Base-by-base conservation (phyloP, 768 basidiomycete species). In the Cyclocybe cylindracea region DNA sequence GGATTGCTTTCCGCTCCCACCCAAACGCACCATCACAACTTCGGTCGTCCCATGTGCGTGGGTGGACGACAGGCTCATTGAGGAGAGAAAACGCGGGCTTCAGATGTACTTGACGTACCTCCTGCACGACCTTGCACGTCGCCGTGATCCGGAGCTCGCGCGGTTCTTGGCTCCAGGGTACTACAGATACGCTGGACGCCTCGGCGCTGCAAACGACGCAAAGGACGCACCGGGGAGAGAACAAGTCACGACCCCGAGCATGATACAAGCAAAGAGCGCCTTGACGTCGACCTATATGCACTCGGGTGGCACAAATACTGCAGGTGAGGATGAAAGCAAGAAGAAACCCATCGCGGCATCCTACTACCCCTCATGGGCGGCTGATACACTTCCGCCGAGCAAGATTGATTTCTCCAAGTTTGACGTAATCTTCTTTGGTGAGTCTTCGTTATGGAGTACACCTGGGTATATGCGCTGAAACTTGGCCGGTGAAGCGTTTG, bases 351-450 rank as follows among this genome's bases (percentile, higher is more conserved):
- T 79, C 14, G 71, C 72, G 8, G 79, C 74, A 1, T 69, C 78
- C 1, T 80, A 79, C 56, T 80, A 77, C 55, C 72, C 73, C 3
- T 77, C 81, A 50, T 84, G 83, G 84, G 67, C 72, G 32, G 73
- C 68, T 5, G 68, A 67, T 33, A 63, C 61, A 7, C 67, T 80
- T 50, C 70, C 82, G 1, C 85, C 86, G 2, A 79, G 82, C 63
- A 63, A 64, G 7, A 66, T 89, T 45, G 78, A 87, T 64, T 89
- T 76, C 64, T 75, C 74, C 40, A 76, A 80, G 60, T 86, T 85
- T 60, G 83, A 88, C 62, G 76, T 86, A 47, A 69, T 87, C 42
- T 82, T 85, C 64, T 87, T 82, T 51, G 82, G 83, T 84, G 39
- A 10, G 63, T 54, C 13, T 29, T 31, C 24, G 10, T 31, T 18